A percentile compares a stretch with the other conserved stretches of the same genome.
These are phyloP conservation scores for Arthrobotrys megalospora DNA, from an alignment of 2,329 filamentous ascomycete genomes.

Conservation along the genomic window DNA sequence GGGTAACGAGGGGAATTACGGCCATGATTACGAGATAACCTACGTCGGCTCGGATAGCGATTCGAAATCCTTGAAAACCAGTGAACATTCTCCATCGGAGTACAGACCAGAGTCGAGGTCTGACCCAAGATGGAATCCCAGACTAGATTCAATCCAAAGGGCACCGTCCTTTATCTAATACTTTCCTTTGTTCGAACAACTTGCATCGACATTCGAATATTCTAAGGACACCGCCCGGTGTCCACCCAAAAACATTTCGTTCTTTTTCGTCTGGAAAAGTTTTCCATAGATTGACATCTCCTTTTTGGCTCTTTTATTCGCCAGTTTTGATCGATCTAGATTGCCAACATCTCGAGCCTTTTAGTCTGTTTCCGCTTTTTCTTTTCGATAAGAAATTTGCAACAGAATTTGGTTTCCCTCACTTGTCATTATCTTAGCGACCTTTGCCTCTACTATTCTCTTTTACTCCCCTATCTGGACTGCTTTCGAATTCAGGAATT, in stretches of 20 bases:
- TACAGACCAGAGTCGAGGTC: slow-evolving; percentile 56
- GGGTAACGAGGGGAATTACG: slow-evolving; percentile 38
- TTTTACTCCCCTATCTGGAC: background rate
- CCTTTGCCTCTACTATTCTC: background rate
- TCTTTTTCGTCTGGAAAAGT: slow-evolving; percentile 13
- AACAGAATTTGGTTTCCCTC: background rate
- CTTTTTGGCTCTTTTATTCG: background rate
- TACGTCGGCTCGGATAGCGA: slow-evolving; percentile 53
- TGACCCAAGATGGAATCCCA: slow-evolving; percentile 51
- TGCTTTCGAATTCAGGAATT: slow-evolving; percentile 58
- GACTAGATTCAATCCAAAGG: slow-evolving; percentile 53
- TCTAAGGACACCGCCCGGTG: no score
- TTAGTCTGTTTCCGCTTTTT: background rate
- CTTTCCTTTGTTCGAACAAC: background rate
- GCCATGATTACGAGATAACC: slow-evolving; percentile 57
- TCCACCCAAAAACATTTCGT: background rate
- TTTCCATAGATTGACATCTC: slow-evolving; percentile 17
- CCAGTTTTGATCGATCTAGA: slow-evolving; percentile 27
- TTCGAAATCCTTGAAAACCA: slow-evolving; percentile 53
- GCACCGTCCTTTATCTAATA: slow-evolving; percentile 50
- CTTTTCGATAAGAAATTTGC: background rate
- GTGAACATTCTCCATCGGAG: slow-evolving; percentile 57
- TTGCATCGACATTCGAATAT: background rate
- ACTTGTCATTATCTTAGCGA: slow-evolving; percentile 17
- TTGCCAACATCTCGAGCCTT: background rate